A percentile compares a stretch with the other conserved stretches of the same genome.
phyloP scores from a whole-genome alignment of 345 rosid species.

The Eucalyptus sp. region DNA sequence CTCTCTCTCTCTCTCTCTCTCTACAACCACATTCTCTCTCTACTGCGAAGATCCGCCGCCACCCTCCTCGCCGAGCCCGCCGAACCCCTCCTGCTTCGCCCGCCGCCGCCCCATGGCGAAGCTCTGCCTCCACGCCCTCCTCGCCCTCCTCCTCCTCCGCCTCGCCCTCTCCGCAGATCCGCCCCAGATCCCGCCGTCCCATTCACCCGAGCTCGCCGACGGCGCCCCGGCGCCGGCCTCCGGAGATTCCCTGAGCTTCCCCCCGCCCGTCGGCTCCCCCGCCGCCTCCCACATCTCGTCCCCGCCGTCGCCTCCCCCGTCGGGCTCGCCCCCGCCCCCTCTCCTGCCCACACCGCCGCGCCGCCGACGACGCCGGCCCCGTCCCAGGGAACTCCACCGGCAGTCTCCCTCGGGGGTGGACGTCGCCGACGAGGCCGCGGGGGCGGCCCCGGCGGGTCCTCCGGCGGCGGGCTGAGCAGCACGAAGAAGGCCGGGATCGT shows the following conservation, averaged over 20 bases:
- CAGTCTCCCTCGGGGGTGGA: not conserved
- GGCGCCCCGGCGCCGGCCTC: not conserved
- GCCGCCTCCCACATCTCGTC: not conserved
- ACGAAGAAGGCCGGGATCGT: slow-evolving; percentile 8
- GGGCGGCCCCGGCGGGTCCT: not conserved
- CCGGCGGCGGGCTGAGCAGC: slow-evolving; percentile 6
- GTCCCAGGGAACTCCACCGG: not conserved
- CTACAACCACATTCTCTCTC: not conserved
- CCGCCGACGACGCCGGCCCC: not conserved
- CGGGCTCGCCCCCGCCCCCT: not conserved
- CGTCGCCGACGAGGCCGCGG: not conserved
- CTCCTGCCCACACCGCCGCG: not conserved
- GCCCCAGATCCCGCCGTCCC: not conserved
- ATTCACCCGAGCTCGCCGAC: not conserved
- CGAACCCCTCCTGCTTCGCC: not conserved
- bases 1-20: not conserved
- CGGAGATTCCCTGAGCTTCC: not conserved
- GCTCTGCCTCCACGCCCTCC: not conserved
- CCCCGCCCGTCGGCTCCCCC: not conserved
- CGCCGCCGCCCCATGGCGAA: not conserved
- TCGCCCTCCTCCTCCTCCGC: not conserved
- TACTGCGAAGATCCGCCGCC: not conserved
- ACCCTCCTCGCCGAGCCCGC: not conserved
- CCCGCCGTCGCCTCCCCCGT: slow-evolving; percentile 3
- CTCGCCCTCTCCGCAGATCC: not conserved